These are phyloP conservation scores for Datura wrightii DNA, from an alignment of 257 asterid genomes.

Conservation along the genomic window DNA sequence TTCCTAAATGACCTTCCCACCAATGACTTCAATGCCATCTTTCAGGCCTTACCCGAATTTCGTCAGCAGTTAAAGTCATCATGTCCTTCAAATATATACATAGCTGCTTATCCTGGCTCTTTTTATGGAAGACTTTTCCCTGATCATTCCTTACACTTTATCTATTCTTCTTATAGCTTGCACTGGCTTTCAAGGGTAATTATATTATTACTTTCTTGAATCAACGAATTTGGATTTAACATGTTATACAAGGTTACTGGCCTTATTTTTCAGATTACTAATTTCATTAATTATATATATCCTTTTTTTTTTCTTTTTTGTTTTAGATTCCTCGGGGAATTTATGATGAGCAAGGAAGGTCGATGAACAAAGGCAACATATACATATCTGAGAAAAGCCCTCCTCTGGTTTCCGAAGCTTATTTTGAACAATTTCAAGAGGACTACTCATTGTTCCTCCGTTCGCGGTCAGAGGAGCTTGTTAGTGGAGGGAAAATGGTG, in stretches of 20 bases:
- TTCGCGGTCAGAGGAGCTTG: constrained; percentile 65
- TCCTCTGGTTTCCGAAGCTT: constrained; percentile 53
- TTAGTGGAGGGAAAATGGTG: constrained; percentile 78
- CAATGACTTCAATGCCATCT: constrained; percentile 82
- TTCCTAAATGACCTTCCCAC: constrained; percentile 77
- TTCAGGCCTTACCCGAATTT: constrained; percentile 74
- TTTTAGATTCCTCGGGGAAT: constrained; percentile 62
- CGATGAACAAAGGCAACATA: constrained; percentile 67
- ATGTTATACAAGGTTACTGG: too few species aligned
- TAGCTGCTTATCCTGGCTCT: constrained; percentile 83
- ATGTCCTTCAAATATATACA: constrained; percentile 44
- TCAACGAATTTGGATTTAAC: too few species aligned
- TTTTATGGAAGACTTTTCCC: constrained; percentile 88
- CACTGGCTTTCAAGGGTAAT: constrained; percentile 87
- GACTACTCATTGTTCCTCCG: constrained; percentile 67
- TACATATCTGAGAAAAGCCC: constrained; percentile 74
- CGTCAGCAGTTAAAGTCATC: constrained; percentile 43
- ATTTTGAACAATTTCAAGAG: constrained; percentile 60
- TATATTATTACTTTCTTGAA: background rate
- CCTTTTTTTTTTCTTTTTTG: background rate
- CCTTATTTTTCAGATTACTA: too few species aligned
- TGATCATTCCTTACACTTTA: constrained; percentile 59
- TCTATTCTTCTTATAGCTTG: constrained; percentile 79
- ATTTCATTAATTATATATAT: too few species aligned
- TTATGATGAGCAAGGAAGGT: constrained; percentile 54